These are phyloP conservation scores for Trebouxia gelatinosa DNA, from an alignment of 163 green algal species.

Conservation along the genomic window DNA sequence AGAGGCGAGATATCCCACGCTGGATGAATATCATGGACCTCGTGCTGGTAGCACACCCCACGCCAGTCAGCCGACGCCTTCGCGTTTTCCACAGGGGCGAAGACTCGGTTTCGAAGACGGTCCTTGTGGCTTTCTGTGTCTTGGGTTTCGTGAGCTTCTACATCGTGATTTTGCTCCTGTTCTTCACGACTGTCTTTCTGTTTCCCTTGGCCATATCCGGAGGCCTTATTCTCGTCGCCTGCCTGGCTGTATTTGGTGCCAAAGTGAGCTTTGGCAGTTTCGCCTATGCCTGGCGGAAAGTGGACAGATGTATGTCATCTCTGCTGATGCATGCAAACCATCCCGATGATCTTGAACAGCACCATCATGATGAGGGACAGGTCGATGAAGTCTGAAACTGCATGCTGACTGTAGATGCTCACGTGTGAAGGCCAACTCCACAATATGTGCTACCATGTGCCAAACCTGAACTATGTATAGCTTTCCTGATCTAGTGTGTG, in stretches of 20 bases:
- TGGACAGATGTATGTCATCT: not conserved
- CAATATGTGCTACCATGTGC: no score
- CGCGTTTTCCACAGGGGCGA: slow-evolving; percentile 9
- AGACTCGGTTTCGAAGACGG: not conserved
- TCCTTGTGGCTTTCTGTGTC: not conserved
- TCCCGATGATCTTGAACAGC: not conserved
- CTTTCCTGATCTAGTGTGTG: no score
- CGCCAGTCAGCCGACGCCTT: not conserved
- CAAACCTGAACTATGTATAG: no score
- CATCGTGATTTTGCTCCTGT: not conserved
- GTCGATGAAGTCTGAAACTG: slow-evolving; percentile 6
- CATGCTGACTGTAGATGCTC: no score
- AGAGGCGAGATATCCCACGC: slow-evolving; percentile 1
- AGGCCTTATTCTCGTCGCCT: not conserved
- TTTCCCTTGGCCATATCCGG: slow-evolving; percentile 6
- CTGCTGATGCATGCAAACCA: slow-evolving; percentile 15
- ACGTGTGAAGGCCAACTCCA: no score
- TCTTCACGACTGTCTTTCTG: slow-evolving; percentile 23
- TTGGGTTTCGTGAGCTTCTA: slow-evolving; percentile 6
- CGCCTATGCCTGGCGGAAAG: not conserved
- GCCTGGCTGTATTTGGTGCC: not conserved
- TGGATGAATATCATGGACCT: slow-evolving; percentile 25
- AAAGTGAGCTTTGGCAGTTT: slow-evolving; percentile 7
- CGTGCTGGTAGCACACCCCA: not conserved
- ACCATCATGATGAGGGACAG: not conserved